Conservation (phyloP, 495 filamentous ascomycete genomes). For the Annulohypoxylon stygium region DNA sequence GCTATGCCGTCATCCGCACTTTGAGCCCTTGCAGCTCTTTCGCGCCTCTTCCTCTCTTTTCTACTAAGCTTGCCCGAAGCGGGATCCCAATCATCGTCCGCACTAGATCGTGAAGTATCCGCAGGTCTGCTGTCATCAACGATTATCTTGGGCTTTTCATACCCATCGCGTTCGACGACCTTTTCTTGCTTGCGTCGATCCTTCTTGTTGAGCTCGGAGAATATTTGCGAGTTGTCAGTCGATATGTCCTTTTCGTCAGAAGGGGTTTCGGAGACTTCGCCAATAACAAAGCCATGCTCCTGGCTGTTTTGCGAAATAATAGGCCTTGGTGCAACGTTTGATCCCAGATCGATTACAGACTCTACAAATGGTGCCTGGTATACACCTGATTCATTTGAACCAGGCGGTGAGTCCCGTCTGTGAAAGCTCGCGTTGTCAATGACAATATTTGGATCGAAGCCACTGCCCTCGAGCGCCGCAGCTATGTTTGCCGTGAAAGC, state of each 20-base stretch:
- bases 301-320: constrained; percentile 6
- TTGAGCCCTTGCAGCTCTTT: constrained; percentile 50
- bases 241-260: constrained; percentile 31
- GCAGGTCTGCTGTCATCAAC: constrained; percentile 1
- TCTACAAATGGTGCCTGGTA: constrained; percentile 64
- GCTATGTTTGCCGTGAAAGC: constrained; percentile 79
- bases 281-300: constrained; percentile 36
- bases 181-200: constrained; percentile 37
- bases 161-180: constrained; percentile 7
- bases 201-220: constrained; percentile 29
- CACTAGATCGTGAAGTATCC: constrained; percentile 18
- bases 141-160: constrained; percentile 19
- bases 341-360: constrained; percentile 55
- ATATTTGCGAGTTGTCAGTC: constrained; percentile 25
- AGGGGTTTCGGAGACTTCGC: constrained; percentile 40
- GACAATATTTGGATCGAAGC: constrained; percentile 79
- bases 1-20: constrained; percentile 34
- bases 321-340: constrained; percentile 19
- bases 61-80: constrained; percentile 50
- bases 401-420: constrained; percentile 73
- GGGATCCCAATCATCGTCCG: constrained; percentile 39
- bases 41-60: constrained; percentile 56
- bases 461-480: constrained; percentile 73
- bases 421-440: constrained; percentile 74
- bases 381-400: constrained; percentile 62